phyloP scores from a whole-genome alignment of 805 yeast genomes.

The Kregervanrija delftensis region DNA sequence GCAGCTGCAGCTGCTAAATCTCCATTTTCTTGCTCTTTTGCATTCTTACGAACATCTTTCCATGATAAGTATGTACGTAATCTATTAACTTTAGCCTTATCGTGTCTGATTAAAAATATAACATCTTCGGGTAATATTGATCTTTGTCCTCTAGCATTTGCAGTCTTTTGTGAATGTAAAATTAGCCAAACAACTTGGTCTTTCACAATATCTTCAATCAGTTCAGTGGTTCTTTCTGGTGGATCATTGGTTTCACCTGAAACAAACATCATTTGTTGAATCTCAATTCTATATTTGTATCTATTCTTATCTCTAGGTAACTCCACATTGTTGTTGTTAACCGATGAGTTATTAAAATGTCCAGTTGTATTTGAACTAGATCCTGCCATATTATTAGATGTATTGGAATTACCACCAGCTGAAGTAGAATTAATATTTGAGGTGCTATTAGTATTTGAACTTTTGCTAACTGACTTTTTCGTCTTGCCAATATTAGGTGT shows the following conservation, averaged over 20 bases:
- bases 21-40: constrained; percentile 52
- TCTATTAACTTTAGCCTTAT: constrained; percentile 87
- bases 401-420: not conserved
- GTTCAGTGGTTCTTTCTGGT: constrained; percentile 83
- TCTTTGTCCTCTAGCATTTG: constrained; percentile 72
- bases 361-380: not conserved
- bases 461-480: not conserved
- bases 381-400: not conserved
- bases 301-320: constrained; percentile 28
- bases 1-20: constrained; percentile 27
- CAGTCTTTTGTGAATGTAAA: constrained; percentile 69
- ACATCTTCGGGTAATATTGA: constrained; percentile 89
- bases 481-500: not conserved
- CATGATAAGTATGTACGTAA: constrained; percentile 87
- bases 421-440: not conserved
- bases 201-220: constrained; percentile 90
- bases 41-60: constrained; percentile 91
- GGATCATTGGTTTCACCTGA: constrained; percentile 94
- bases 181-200: constrained; percentile 88
- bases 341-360: not conserved
- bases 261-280: constrained; percentile 99
- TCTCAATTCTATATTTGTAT: constrained; percentile 81
- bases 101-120: constrained; percentile 86
- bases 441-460: too few species aligned
- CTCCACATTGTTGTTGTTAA: constrained; percentile 1